Evolutionary conservation across 352 stramenopile genomes (phyloP), one percentile per base, ranked within the genome.

Genomic region (Plasmopara halstedii): DNA sequence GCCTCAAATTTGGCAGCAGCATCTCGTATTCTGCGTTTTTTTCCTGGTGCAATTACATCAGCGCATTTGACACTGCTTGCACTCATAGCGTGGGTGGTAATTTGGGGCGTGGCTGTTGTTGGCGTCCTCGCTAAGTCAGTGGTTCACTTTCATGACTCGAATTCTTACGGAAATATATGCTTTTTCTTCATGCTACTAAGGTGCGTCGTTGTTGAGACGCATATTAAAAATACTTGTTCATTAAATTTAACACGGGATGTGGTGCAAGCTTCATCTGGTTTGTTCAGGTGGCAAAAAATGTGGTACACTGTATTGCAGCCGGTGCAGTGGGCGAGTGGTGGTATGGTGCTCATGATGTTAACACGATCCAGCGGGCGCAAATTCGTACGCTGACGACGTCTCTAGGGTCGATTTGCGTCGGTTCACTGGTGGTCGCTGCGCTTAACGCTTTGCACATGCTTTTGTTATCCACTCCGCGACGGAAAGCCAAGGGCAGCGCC

Each of bases 121-220:
- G 83, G 83, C 7, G 66, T 92, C 5, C 60, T 88, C 10, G 68
- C 71, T 9, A 87, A 80, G 38, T 66, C 71, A 15, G 56, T 83
- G 9, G 54, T 39, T 13, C 22, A 60, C 19, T 53, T 72, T 9
- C 69, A 81, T n/a, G 77, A 89, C 46, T 59, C 63, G 5, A 82
- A 53, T 21, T 80, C 62, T 4, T 80, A 77, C 43, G 66, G 74
- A n/a, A 88, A 92, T 45, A 57, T 70, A 11, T 73, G 62, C 39
- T 85, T 90, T 38, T 92, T 94, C 58, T 85, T 91, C 47, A 83
- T 94, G 60, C 58, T 94, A 15, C 58, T 94, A 9, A 94, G 82
- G 82, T 91, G 57, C 4, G 34, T 25, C 36, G 25, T 29, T 29
- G 25, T 4, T 29, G n/a, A n/a, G n/a, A n/a, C n/a, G n/a, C 26